Evolutionary conservation across 2,329 filamentous ascomycete genomes (phyloP).

Genomic region (Diaporthe ampelina): DNA sequence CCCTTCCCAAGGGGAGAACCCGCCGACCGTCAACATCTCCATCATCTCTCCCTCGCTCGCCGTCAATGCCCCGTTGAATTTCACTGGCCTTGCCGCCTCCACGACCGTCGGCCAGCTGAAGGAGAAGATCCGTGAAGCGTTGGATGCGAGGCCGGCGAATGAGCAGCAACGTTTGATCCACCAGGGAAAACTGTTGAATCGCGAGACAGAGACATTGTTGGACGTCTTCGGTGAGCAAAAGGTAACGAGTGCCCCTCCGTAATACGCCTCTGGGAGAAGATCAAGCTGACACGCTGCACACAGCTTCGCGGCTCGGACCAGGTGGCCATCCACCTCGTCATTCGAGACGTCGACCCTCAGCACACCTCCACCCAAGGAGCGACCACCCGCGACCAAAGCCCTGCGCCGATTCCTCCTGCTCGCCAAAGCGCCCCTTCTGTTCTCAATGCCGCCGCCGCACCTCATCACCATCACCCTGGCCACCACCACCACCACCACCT

Average conservation of each 20-base stretch:
- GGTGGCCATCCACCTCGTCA: conserved; percentile 68
- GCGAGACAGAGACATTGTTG: conserved; percentile 68
- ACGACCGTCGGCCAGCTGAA: conserved; percentile 72
- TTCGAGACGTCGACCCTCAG: conserved; percentile 56
- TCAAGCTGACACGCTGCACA: conserved; percentile 18
- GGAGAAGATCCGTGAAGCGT: conserved; percentile 66
- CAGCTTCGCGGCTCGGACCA: conserved; percentile 61
- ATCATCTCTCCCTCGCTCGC: conserved; percentile 71
- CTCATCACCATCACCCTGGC: conserved; percentile 38
- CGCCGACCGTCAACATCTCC: conserved; percentile 66
- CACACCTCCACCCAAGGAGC: conserved; percentile 47
- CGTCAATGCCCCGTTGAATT: conserved; percentile 64
- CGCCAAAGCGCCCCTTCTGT: conserved; percentile 23
- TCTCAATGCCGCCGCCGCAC: conserved; percentile 27
- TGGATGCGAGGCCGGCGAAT: conserved; percentile 65
- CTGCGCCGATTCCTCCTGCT: conserved; percentile 45
- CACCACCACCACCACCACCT: conserved; percentile 27
- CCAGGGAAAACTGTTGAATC: conserved; percentile 67
- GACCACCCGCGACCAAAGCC: conserved; percentile 44
- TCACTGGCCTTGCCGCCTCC: conserved; percentile 61
- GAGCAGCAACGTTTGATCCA: conserved; percentile 73
- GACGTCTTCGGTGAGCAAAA: conserved; percentile 69
- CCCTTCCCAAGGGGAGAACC: conserved; percentile 44
- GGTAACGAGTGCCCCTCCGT: conserved; percentile 53
- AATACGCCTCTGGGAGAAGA: background rate